Evolutionary conservation across 176 grass and related monocot species (phyloP).

Genomic region (Eleusine indica): DNA sequence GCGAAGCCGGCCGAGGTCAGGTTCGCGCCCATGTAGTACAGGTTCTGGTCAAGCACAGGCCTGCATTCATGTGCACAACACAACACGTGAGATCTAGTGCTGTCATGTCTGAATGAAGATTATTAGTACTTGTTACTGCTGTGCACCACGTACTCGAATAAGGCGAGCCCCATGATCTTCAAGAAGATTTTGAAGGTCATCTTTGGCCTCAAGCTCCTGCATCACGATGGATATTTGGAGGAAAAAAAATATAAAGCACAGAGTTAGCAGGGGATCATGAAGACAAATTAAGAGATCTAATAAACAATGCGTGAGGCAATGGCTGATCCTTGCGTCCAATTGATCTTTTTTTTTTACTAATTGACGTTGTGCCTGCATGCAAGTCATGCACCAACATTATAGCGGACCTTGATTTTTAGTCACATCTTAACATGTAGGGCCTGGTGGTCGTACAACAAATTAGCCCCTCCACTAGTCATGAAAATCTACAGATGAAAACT

Average conservation of each 20-base stretch:
- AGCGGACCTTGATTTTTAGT: not conserved
- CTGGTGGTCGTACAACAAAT: not conserved
- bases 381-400: not conserved
- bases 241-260: not conserved
- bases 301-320: not conserved
- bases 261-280: not conserved
- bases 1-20: conserved; percentile 76
- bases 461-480: not conserved
- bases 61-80: conserved; percentile 33
- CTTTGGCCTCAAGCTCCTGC: conserved; percentile 63
- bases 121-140: not conserved
- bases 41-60: conserved; percentile 88
- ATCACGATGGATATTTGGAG: not conserved
- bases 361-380: not conserved
- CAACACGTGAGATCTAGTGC: not conserved
- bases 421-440: not conserved
- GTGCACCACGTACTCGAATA: conserved; percentile 59
- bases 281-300: not conserved
- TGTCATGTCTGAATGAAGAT: not conserved
- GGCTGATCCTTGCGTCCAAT: not conserved
- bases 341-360: not conserved
- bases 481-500: not conserved
- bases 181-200: conserved; percentile 67
- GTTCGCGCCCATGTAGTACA: conserved; percentile 73
- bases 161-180: conserved; percentile 64